Base-by-base conservation (phyloP, 441 rosid genomes). In the Manihot esculenta region DNA sequence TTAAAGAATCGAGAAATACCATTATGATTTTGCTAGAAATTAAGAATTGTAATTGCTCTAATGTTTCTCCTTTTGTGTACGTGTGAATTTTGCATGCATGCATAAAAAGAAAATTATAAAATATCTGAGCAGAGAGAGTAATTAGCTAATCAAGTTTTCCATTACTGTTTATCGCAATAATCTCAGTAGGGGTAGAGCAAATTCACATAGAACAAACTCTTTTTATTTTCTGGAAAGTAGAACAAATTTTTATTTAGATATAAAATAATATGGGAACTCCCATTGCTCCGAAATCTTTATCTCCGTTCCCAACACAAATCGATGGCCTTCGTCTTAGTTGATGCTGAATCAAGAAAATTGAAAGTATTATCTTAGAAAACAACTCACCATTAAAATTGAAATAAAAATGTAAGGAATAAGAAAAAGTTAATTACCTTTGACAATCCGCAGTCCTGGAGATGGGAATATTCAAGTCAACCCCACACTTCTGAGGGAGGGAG, bases 401-500 rank as follows among this genome's bases (percentile, higher is more conserved):
- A 21, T n/a, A 56, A 56, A 56, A 56, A 13, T 26, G 3, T 2
- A 56, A 2, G 2, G 1, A n/a, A 9, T 55, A 0, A 24, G 20
- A 45, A 24, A 6, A 21, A 79, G 68, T 78, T 27, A 33, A 33
- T 33, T 33, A 78, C 82, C 38, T 44, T 4, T 68, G 41, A 53
- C 83, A 78, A 44, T 78, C 53, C 41, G 73, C 74, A 65, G 62
- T 57, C 50, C 60, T 62, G 44, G 82, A 74, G 74, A 82, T 82
- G 60, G 88, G 88, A 35, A 76, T 64, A 54, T 72, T 27, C 26
- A 78, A 0, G 0, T 41, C 27, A 42, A 82, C 74, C 0, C 76
- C 73, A 62, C 84, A 84, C 69, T 78, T 79, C 2, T 69, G 35
- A 30, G 84, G 81, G 50, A 82, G 88, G 48, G 79, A 58, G 0